Evolutionary conservation across 164 flowering plant species (phyloP).

Genomic region (Stephania cephalantha): DNA sequence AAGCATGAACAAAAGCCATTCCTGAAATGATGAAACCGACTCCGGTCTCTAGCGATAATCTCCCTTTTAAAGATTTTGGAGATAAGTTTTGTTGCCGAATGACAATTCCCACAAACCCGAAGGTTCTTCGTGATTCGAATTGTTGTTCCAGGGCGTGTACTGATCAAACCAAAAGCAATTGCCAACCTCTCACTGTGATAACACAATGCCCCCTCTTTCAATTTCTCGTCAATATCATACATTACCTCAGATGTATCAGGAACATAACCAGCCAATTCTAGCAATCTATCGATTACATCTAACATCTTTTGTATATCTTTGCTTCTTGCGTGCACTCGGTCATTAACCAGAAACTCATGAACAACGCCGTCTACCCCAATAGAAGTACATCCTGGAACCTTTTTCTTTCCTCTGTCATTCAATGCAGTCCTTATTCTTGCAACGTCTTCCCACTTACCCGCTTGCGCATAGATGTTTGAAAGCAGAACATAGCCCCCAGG

Average conservation of each 20-base stretch:
- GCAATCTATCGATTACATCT: conserved; percentile 7
- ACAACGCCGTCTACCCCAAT: conserved; percentile 14
- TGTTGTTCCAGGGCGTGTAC: conserved; percentile 13
- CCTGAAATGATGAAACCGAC: conserved; percentile 12
- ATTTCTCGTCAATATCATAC: conserved; percentile 23
- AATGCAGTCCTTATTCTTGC: conserved; percentile 12
- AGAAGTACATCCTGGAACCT: conserved; percentile 16
- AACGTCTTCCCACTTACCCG: conserved; percentile 13
- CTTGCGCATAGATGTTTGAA: conserved; percentile 13
- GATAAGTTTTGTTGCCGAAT: conserved; percentile 15
- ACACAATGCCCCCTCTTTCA: conserved; percentile 17
- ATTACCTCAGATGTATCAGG: conserved; percentile 17
- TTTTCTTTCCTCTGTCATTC: conserved; percentile 14
- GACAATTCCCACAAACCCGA: conserved; percentile 16
- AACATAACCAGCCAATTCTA: conserved; percentile 7
- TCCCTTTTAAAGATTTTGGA: conserved; percentile 15
- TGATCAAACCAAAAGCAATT: conserved; percentile 15
- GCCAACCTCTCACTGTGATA: conserved; percentile 18
- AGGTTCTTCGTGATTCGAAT: conserved; percentile 16
- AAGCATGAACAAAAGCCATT: conserved; percentile 14
- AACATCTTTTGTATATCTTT: conserved; percentile 10
- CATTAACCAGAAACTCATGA: conserved; percentile 16
- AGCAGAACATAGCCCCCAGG: conserved; percentile 11
- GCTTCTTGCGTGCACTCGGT: conserved; percentile 5
- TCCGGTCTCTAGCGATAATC: conserved; percentile 15